These are phyloP conservation scores for Penicillium subrubescens DNA, from an alignment of 495 filamentous ascomycete species.

Conservation along the genomic window DNA sequence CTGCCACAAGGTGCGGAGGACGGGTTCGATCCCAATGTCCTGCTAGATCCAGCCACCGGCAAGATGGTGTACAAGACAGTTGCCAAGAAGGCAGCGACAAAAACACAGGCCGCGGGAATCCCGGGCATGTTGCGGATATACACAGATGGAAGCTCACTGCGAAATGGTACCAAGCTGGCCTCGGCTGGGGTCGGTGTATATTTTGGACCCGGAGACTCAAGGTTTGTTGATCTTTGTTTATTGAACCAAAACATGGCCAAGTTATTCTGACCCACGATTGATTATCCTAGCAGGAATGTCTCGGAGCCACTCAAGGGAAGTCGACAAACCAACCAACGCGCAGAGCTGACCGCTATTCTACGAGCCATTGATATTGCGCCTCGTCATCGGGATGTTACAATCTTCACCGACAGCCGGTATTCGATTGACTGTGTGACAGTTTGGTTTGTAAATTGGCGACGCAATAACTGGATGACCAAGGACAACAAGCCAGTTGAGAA, in stretches of 20 bases:
- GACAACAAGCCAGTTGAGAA: constrained; percentile 77
- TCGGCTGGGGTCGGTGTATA: constrained; percentile 85
- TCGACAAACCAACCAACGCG: constrained; percentile 90
- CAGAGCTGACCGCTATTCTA: constrained; percentile 85
- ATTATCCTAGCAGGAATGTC: constrained; percentile 67
- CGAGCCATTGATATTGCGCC: constrained; percentile 80
- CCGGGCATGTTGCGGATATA: constrained; percentile 70
- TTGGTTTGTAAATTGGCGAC: constrained; percentile 80
- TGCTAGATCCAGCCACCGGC: constrained; percentile 57
- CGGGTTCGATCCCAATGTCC: constrained; percentile 62
- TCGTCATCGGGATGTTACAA: constrained; percentile 61
- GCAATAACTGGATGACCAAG: constrained; percentile 76
- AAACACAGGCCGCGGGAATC: constrained; percentile 38
- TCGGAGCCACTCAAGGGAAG: constrained; percentile 76
- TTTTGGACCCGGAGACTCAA: constrained; percentile 71
- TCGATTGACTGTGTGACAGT: constrained; percentile 85
- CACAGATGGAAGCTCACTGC: constrained; percentile 82
- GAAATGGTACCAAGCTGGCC: constrained; percentile 74
- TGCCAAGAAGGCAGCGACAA: constrained; percentile 49
- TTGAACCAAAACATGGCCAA: background rate
- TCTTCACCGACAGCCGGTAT: constrained; percentile 85
- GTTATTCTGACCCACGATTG: constrained; percentile 28
- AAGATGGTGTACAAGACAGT: constrained; percentile 61
- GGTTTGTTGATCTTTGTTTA: constrained; percentile 50
- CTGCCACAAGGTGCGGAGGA: constrained; percentile 59